Base-by-base conservation (phyloP, 345 rosid species). In the Eucalyptus lansdowneana region DNA sequence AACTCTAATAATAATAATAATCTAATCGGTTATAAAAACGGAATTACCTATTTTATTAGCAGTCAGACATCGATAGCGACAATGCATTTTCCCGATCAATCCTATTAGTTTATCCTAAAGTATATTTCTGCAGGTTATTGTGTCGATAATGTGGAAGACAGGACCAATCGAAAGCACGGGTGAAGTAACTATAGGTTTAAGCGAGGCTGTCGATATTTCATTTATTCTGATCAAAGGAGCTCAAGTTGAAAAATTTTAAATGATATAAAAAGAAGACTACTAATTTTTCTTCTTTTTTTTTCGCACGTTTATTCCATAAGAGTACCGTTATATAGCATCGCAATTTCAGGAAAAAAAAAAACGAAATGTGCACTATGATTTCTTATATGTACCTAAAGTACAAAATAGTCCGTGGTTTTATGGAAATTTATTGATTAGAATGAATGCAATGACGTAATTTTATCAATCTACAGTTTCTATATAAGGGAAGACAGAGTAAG, bases 111-210 rank as follows among this genome's bases (percentile, higher is more conserved):
- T 72, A 37, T 72, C 8, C 27, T 37, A 72, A 21, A 37, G 9
- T 40, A 40, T 40, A 21, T 76, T 47, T 76, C 15, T 9, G 2
- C 5, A 2, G 5, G 14, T 76, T 40, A 76, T 76, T 22, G 9
- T 40, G 3, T 0, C 9, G 16, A 40, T 76, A 0, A 21, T 12
- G 0, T 40, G 85, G 15, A 76, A 40, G 29, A 76, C 7, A 6
- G 5, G 7, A 21, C 29, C 5, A 6, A 11, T 40, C 9, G 14
- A 21, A 76, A 76, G 15, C 8, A 21, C 2, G 3, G 27, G 14
- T 4, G 15, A 11, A 21, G 13, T 5, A 72, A 19, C 11, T 10
- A 21, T 21, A 37, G 27, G 5, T 76, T 76, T 5, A 76, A 76
- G 14, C 9, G 1, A 37, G 27, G 9, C 25, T 9, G 3, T 40